Percentiles rank a stretch among this genome's conserved stretches.
Evolutionary conservation across 2,329 filamentous ascomycete genomes (phyloP).

Genomic region (Aspergillus uvarum): DNA sequence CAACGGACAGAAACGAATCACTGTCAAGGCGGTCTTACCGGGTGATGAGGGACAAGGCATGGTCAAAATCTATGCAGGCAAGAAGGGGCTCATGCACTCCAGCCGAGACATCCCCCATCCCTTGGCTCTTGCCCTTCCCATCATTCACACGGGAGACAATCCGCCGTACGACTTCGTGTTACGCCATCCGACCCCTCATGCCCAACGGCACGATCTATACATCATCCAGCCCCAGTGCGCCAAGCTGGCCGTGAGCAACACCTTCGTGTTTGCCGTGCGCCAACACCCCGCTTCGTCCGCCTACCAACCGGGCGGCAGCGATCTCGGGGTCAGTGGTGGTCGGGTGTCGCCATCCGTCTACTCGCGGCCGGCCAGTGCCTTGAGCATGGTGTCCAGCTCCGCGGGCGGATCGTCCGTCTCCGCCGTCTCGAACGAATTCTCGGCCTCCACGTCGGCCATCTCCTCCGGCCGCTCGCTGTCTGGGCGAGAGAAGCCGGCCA

Average conservation of each 20-base stretch:
- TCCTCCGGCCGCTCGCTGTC: constrained; percentile 46
- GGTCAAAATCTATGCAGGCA: constrained; percentile 90
- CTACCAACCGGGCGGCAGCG: constrained; percentile 37
- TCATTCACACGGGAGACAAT: constrained; percentile 88
- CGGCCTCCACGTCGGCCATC: constrained; percentile 52
- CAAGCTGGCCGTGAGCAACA: constrained; percentile 87
- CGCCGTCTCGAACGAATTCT: constrained; percentile 42
- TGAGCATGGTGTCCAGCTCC: constrained; percentile 61
- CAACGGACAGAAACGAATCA: constrained; percentile 82
- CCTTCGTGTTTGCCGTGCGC: constrained; percentile 92
- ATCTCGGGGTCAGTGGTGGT: constrained; percentile 40
- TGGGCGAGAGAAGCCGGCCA: constrained; percentile 74
- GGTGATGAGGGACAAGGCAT: constrained; percentile 86
- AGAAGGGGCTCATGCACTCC: constrained; percentile 93
- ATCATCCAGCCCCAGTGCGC: constrained; percentile 94
- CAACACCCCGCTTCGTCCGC: constrained; percentile 75
- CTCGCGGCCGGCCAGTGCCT: constrained; percentile 56
- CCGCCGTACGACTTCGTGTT: constrained; percentile 91
- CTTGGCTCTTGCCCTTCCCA: constrained; percentile 82
- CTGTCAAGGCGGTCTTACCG: constrained; percentile 86
- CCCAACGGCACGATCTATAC: constrained; percentile 95
- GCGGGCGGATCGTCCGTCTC: constrained; percentile 54
- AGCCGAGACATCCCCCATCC: constrained; percentile 95
- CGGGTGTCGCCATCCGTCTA: constrained; percentile 53
- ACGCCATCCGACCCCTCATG: constrained; percentile 92